Base-by-base conservation (phyloP, 371 early-diverging fungal genomes). In the Mucor irregularis region DNA sequence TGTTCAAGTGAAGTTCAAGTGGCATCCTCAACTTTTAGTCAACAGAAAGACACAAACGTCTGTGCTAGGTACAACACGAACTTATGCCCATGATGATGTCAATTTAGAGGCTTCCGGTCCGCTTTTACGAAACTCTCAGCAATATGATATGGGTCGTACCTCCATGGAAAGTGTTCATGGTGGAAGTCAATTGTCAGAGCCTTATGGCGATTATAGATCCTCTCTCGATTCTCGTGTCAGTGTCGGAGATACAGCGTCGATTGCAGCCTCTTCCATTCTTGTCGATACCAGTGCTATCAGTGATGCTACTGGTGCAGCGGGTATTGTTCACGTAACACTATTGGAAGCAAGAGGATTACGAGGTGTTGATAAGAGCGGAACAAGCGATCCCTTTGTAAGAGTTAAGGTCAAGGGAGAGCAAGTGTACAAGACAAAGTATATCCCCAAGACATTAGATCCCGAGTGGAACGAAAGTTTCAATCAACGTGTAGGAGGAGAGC, bases 361-460 rank as follows among this genome's bases (percentile, higher is more conserved):
- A 38, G 85, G 82, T n/a, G 85, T 82, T 4, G 85, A 85, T 74
- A 79, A 74, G 42, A 69, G 74, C 25, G 85, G 83, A 16, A 80
- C 83, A 5, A 78, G 83, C 39, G 88, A 90, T 54, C 82, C 88
- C 5, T 84, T 71, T 66, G 77, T 82, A 33, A 72, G 77, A 10
- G 71, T 87, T 5, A 73, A 72, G 37, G 62, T 76, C 24, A 82
- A 83, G 50, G 73, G 67, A 40, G 80, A 85, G 49, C 77, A 78
- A 6, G 46, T 88, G 26, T 74, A 80, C 71, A 92, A 91, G 67
- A 94, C 95, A 16, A 82, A 81, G 45, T 81, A 86, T 28, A 82
- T 88, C 37, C 86, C 90, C 69, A 90, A 91, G 66, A 88, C 86
- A 8, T 63, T 89, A 6, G 64, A 76, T n/a, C 95, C 93, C 0